Conservation (phyloP, 768 basidiomycete species). For the Auricularia auricula-judae region DNA sequence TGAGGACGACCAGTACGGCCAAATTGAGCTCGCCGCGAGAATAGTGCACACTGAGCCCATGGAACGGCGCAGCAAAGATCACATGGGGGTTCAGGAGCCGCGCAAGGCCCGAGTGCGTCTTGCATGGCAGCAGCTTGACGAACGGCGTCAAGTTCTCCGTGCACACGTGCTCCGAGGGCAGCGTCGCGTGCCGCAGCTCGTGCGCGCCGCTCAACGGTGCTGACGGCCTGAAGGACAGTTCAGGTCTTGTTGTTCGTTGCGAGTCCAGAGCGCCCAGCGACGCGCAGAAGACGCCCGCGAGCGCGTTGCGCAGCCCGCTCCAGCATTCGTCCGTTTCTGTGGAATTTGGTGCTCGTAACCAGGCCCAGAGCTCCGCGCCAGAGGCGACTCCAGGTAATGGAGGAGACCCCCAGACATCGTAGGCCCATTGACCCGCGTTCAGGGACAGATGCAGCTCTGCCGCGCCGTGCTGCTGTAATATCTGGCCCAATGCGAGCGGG, state of each 20-base stretch:
- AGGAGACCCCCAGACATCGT: constrained; percentile 74
- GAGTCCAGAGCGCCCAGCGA: constrained; percentile 72
- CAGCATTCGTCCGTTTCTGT: constrained; percentile 65
- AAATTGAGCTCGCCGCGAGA: constrained; percentile 53
- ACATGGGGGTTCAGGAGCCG: constrained; percentile 73
- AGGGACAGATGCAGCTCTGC: constrained; percentile 83
- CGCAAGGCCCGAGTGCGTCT: constrained; percentile 77
- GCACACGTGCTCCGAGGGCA: constrained; percentile 83
- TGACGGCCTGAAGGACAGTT: constrained; percentile 34
- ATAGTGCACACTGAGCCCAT: constrained; percentile 76
- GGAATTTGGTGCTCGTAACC: constrained; percentile 39
- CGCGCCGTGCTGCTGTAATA: constrained; percentile 74
- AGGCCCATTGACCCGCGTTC: constrained; percentile 89
- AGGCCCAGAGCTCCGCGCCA: constrained; percentile 85
- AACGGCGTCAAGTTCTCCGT: constrained; percentile 97
- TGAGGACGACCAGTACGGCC: constrained; percentile 64
- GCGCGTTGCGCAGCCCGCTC: constrained; percentile 75
- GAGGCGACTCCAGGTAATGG: constrained; percentile 64
- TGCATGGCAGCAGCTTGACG: constrained; percentile 88
- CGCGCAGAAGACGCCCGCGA: constrained; percentile 92
- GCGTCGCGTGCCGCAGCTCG: constrained; percentile 57
- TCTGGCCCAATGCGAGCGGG: constrained; percentile 77
- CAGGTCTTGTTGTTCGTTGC: constrained; percentile 61
- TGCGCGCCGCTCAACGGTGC: constrained; percentile 26
- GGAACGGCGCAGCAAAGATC: constrained; percentile 87